Evolutionary conservation across 2,329 filamentous ascomycete species (phyloP), one percentile per base, ranked within the genome.

Genomic region (Beauveria caledonica): DNA sequence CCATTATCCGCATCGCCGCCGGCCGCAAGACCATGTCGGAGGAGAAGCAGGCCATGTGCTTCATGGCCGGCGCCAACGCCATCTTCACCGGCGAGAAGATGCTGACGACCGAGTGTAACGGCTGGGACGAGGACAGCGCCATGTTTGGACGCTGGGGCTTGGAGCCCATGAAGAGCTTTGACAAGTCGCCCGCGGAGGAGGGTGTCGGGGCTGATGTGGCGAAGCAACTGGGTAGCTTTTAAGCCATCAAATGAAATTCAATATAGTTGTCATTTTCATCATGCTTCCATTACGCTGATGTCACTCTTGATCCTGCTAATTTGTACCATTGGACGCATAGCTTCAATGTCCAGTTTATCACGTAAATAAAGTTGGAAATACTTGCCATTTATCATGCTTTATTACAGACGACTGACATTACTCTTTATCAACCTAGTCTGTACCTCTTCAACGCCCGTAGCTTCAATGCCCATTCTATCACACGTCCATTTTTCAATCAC

Each of bases 71-170:
- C 15, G 92, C 92, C 1, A 96, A 96, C 68, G 92, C 92, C n/a
- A 88, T 96, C 39, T 96, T 96, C 71, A 96, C 92, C 0, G 92
- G 92, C 9, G 92, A 96, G 77, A 96, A 93, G 80, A 96, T 96
- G 92, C 73, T 96, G 74, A 96, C 92, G 5, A 96, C 92, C 0
- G 89, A 92, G 61, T 95, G 90, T 71, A 92, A 90, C 66, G 90
- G 90, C 33, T 96, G 90, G 89, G 90, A 94, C 64, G 89, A 95
- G 74, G 92, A 96, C 69, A 86, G 84, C 64, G 85, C 78, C 46
- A 90, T 96, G 85, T 95, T 96, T 75, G 83, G 86, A 2, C 82
- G 85, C 56, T 96, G 90, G 88, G 92, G 92, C 0, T 76, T 94
- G 62, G 80, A 84, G 68, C 89, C 91, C 1, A 96, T 96, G 90